Conservation (phyloP, 2,329 filamentous ascomycete species). For the Penicillium nordicum region DNA sequence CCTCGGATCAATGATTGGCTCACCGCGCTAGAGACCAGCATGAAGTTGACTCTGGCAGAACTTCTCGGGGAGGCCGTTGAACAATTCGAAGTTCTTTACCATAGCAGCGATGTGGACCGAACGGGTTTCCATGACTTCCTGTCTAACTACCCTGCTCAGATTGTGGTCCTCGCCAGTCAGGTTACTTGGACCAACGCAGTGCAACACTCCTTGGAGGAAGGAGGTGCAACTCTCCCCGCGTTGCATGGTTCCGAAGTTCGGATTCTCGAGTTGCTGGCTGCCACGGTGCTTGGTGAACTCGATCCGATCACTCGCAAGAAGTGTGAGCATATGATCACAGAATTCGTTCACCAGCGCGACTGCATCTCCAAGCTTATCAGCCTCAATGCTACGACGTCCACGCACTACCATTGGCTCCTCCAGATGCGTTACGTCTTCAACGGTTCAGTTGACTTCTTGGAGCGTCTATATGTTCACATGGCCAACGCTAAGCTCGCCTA, state of each 20-base stretch:
- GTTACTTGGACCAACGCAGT: conserved; percentile 90
- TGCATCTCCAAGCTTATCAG: conserved; percentile 81
- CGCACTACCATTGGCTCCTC: conserved; percentile 87
- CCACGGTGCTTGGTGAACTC: conserved; percentile 85
- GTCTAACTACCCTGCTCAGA: conserved; percentile 80
- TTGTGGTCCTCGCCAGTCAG: conserved; percentile 91
- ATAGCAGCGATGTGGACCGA: conserved; percentile 65
- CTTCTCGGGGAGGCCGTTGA: conserved; percentile 81
- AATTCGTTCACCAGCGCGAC: conserved; percentile 97
- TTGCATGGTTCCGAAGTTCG: conserved; percentile 81
- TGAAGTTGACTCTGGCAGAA: conserved; percentile 92
- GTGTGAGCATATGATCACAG: conserved; percentile 97
- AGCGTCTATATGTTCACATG: conserved; percentile 89
- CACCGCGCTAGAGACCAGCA: conserved; percentile 83
- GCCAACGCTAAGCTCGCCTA: conserved; percentile 94
- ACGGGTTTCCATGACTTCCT: conserved; percentile 76
- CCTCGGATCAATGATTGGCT: conserved; percentile 99
- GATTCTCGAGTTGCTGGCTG: conserved; percentile 78
- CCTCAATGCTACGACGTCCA: conserved; percentile 68
- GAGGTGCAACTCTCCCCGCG: conserved; percentile 64
- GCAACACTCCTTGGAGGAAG: conserved; percentile 69
- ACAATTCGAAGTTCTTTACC: conserved; percentile 75
- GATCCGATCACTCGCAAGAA: conserved; percentile 86
- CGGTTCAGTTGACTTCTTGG: conserved; percentile 72
- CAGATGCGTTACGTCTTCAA: conserved; percentile 96